phyloP scores from a whole-genome alignment of 2,329 filamentous ascomycete species.

The Monosporascus sp. region DNA sequence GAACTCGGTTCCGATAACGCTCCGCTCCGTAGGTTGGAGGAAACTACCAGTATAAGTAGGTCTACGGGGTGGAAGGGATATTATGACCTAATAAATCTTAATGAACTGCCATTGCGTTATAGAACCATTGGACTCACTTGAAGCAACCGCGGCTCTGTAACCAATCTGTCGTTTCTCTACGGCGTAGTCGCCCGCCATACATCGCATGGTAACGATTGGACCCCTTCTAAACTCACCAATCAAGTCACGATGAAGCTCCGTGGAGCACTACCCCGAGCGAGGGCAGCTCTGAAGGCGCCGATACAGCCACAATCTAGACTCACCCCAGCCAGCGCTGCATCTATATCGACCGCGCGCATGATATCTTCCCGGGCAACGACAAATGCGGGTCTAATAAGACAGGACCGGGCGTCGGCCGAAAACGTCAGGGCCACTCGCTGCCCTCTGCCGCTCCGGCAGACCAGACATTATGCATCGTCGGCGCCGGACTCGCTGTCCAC shows the following conservation, averaged over 20 bases:
- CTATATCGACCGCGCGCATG: not conserved
- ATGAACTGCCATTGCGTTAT: no score
- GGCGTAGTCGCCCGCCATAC: not conserved
- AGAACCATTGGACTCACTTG: not conserved
- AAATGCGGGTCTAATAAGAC: not conserved
- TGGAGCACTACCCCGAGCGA: not conserved
- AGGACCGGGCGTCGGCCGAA: not conserved
- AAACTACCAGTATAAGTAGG: not conserved
- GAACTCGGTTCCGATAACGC: not conserved
- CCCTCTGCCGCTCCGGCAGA: conserved; percentile 3
- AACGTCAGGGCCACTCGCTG: not conserved
- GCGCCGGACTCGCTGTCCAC: conserved; percentile 3
- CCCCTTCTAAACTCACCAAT: not conserved
- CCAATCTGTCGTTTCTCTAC: not conserved
- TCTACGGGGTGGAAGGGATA: not conserved
- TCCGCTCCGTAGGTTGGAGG: not conserved
- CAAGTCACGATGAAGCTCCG: not conserved
- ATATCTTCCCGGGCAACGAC: not conserved
- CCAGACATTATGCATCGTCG: conserved; percentile 17
- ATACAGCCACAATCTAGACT: not conserved
- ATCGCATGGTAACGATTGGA: no score
- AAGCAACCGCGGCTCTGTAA: not conserved
- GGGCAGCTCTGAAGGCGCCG: not conserved
- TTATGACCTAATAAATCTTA: no score
- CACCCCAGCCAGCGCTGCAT: not conserved